Evolutionary conservation across 2,329 filamentous ascomycete species (phyloP), one percentile per base, ranked within the genome.

Genomic region (Geoglossum cookeanum): DNA sequence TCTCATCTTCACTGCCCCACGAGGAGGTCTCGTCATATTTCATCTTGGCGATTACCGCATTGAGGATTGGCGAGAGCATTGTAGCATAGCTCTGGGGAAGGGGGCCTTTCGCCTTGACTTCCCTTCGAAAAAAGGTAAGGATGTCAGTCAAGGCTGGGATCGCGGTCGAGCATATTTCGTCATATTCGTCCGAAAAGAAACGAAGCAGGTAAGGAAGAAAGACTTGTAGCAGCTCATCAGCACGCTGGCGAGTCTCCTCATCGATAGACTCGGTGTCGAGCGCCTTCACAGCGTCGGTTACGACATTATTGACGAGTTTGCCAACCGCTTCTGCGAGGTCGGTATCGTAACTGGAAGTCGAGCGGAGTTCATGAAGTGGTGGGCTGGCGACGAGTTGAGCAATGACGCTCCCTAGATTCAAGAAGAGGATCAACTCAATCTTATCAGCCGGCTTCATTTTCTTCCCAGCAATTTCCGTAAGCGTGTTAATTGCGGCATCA

Each of bases 141-240:
- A 97, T 79, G 65, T 98, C 94, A 54, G 87, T 95, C 57, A 97
- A 80, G 42, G 87, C 91, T 27, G 90, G 87, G 60, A 98, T 94
- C 59, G 97, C 88, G 11, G 88, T 92, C 39, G 90, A 94, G 74
- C 92, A 97, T 63, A 98, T 84, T 72, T 98, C 92, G 69, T 98
- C 92, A 68, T 94, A 98, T 67, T 98, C 90, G 69, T 98, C 92
- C 29, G 89, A 86, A 71, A 98, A 96, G 74, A 96, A 96, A 44
- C 91, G 86, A 55, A 98, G 75, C 11, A 97, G 77, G 63, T 90
- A 84, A 0, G 90, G 88, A 32, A 95, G 74, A 68, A 97, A 97
- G 45, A 80, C 79, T 66, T 85, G 85, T 56, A 97, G 75, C 59
- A 94, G 79, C 63, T 85, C 82, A 63, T 92, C 88, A 55, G 92